Conservation (phyloP, 352 stramenopile species). For the Ophiocytium majus region DNA sequence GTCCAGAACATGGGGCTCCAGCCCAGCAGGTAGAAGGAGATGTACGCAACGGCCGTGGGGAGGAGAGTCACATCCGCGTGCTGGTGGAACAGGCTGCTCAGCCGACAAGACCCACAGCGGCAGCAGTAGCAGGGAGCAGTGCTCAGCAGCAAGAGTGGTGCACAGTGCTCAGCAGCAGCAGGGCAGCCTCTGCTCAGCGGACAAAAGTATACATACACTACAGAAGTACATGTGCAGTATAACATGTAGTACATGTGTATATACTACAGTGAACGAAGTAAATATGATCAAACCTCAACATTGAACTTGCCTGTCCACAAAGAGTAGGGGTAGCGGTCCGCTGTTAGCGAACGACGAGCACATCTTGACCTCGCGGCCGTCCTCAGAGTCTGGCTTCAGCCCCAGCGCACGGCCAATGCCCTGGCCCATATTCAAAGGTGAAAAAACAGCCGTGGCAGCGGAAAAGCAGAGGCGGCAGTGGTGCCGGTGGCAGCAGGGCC, state of each 20-base stretch:
- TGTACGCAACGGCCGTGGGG: constrained; percentile 56
- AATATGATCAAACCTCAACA: constrained; percentile 3
- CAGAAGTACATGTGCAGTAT: constrained; percentile 13
- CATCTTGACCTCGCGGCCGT: constrained; percentile 56
- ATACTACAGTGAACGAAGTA: neutral
- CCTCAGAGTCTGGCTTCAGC: constrained; percentile 34
- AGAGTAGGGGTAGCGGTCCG: constrained; percentile 59
- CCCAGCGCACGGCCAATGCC: constrained; percentile 44
- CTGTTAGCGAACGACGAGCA: constrained; percentile 60
- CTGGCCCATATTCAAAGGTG: too few species aligned
- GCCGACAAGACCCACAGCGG: neutral
- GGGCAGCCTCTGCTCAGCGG: too few species aligned
- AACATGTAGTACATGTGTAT: neutral
- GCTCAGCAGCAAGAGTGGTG: too few species aligned
- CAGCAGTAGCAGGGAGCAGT: neutral
- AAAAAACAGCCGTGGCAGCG: too few species aligned
- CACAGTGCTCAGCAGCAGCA: too few species aligned
- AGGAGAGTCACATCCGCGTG: constrained; percentile 53
- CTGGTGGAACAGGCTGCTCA: constrained; percentile 13
- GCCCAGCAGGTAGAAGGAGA: constrained; percentile 61
- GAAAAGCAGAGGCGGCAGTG: too few species aligned
- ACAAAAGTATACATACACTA: too few species aligned
- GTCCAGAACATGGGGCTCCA: constrained; percentile 64
- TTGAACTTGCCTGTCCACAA: constrained; percentile 51
- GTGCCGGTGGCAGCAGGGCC: too few species aligned